A percentile compares a stretch with the other conserved stretches of the same genome.
phyloP scores from a whole-genome alignment of 225 moss, liverwort and hornwort species.

The Pseudisothecium myosuroides region DNA sequence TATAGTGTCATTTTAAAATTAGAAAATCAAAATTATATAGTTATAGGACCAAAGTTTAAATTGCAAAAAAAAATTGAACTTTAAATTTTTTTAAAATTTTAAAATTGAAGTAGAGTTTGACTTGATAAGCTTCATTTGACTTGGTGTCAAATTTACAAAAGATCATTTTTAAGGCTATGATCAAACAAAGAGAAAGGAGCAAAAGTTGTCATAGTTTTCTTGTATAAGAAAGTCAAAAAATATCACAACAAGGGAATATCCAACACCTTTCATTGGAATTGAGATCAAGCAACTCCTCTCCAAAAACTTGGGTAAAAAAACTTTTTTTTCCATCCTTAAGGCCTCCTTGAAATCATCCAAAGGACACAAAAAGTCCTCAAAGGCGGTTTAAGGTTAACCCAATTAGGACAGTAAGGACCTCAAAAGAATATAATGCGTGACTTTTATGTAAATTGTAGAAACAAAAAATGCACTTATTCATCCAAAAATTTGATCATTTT shows the following conservation, averaged over 20 bases:
- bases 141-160: background rate
- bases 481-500: background rate
- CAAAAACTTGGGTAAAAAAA: too few species aligned
- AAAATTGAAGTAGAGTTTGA: background rate
- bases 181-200: fast-evolving
- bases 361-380: background rate
- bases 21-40: too few species aligned
- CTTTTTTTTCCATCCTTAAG: fast-evolving
- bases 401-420: background rate
- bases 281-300: fast-evolving
- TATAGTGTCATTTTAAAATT: background rate
- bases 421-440: background rate
- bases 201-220: background rate
- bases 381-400: fast-evolving
- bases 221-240: background rate
- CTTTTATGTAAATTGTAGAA: background rate
- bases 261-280: too few species aligned
- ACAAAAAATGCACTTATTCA: background rate
- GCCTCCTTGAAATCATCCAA: background rate
- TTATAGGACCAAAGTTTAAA: background rate
- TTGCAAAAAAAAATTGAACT: background rate
- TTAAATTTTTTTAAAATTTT: background rate
- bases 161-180: background rate
- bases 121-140: background rate
- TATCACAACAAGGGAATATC: background rate